Evolutionary conservation across 192 early-diverging fungal genomes (phyloP).

Genomic region (Backusella morwellensis): DNA sequence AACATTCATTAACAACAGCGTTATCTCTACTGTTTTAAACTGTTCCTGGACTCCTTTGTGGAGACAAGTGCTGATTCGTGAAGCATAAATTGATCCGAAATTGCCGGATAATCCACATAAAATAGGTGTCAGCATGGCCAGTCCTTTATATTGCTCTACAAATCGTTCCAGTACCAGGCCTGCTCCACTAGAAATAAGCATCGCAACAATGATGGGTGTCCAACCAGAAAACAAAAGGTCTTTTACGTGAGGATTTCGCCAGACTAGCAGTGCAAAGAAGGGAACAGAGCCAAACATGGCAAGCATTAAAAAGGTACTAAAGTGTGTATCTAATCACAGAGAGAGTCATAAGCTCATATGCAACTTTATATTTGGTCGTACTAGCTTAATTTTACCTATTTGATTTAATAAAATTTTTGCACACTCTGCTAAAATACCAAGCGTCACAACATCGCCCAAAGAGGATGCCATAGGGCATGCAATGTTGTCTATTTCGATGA

Average conservation of each 20-base stretch:
- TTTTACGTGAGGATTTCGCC: conserved; percentile 62
- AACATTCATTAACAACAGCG: conserved; percentile 65
- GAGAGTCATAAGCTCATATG: not conserved
- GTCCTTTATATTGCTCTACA: conserved; percentile 60
- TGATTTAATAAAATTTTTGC: conserved; percentile 44
- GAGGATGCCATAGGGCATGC: conserved; percentile 75
- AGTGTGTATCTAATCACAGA: conserved; percentile 29
- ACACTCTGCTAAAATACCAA: conserved; percentile 60
- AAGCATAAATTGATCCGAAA: conserved; percentile 76
- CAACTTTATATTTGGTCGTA: not conserved
- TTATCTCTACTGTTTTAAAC: conserved; percentile 50
- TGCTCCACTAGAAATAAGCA: conserved; percentile 65
- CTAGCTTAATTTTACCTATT: conserved; percentile 39
- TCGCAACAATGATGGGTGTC: conserved; percentile 73
- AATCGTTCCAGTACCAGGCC: conserved; percentile 67
- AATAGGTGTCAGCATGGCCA: conserved; percentile 68
- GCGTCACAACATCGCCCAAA: conserved; percentile 71
- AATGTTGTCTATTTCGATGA: conserved; percentile 59
- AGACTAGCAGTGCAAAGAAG: conserved; percentile 48
- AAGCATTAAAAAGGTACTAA: conserved; percentile 44
- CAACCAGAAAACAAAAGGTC: conserved; percentile 70
- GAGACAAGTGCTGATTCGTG: conserved; percentile 73
- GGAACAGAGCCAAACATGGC: conserved; percentile 40
- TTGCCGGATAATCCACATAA: conserved; percentile 71
- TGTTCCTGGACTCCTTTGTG: conserved; percentile 51